phyloP scores from a whole-genome alignment of 306 rosid genomes.

The Gleditsia sinensis region DNA sequence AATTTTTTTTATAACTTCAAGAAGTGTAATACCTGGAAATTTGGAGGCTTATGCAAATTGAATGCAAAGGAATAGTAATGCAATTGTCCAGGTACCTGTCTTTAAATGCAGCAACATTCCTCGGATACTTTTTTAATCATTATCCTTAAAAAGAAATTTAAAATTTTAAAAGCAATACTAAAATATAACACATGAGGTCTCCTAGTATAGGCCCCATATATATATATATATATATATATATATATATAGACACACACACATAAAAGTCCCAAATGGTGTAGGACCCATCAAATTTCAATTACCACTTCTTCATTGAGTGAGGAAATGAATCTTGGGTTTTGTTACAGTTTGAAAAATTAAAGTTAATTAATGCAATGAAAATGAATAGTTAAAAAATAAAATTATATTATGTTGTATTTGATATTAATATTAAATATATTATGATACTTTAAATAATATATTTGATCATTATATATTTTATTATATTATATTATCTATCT shows the following conservation, averaged over 20 bases:
- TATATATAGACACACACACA: no score
- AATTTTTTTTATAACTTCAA: no score
- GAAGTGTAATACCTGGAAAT: conserved; percentile 58
- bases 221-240: no score
- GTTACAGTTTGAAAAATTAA: no score
- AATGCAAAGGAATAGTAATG: conserved; percentile 35
- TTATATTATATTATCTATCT: no score
- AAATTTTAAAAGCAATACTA: background rate
- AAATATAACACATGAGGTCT: background rate
- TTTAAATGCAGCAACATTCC: conserved; percentile 58
- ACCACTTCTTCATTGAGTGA: background rate
- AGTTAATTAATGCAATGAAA: no score
- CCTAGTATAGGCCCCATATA: conserved; percentile 9
- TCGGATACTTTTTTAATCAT: conserved; percentile 41
- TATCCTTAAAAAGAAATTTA: conserved; percentile 13
- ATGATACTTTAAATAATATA: no score
- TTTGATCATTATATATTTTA: no score
- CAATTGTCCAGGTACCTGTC: conserved; percentile 39
- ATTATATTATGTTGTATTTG: no score
- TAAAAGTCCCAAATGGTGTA: background rate
- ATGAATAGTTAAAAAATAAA: no score
- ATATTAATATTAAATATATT: no score
- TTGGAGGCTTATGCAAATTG: conserved; percentile 57
- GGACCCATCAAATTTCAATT: conserved; percentile 7
- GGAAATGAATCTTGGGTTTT: background rate